Conservation (phyloP, 345 rosid species). For the Citrus australasica region DNA sequence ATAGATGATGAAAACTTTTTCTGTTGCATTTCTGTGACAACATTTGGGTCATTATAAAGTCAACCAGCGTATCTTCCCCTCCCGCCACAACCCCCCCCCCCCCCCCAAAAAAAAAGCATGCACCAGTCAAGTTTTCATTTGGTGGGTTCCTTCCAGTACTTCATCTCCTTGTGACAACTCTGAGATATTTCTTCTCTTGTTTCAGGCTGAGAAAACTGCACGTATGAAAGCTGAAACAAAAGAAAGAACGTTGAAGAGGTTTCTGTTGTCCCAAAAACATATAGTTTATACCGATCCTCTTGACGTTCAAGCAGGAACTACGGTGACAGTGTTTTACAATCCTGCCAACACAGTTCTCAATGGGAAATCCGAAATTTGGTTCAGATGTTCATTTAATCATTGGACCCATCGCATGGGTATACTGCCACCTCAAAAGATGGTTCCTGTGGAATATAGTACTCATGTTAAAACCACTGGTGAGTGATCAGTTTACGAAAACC, state of each 20-base stretch:
- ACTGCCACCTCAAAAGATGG: conserved; percentile 83
- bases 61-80: background rate
- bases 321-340: conserved; percentile 65
- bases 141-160: background rate
- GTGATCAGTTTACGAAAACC: conserved; percentile 1
- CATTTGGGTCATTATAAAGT: background rate
- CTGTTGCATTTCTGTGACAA: background rate
- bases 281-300: conserved; percentile 86
- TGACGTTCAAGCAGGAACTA: conserved; percentile 72
- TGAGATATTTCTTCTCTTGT: conserved; percentile 15
- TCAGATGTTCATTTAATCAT: conserved; percentile 88
- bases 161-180: background rate
- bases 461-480: conserved; percentile 67
- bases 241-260: conserved; percentile 64
- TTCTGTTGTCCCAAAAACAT: conserved; percentile 78
- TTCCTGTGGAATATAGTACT: conserved; percentile 47
- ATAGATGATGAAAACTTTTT: background rate
- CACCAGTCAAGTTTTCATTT: background rate
- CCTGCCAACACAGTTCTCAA: conserved; percentile 79
- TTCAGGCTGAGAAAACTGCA: conserved; percentile 65
- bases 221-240: conserved; percentile 70
- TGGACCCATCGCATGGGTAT: conserved; percentile 82
- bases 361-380: conserved; percentile 87
- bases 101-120: no score
- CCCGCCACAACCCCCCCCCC: no score